Conservation (phyloP, 2,329 filamentous ascomycete genomes). For the Cercospora sesami region DNA sequence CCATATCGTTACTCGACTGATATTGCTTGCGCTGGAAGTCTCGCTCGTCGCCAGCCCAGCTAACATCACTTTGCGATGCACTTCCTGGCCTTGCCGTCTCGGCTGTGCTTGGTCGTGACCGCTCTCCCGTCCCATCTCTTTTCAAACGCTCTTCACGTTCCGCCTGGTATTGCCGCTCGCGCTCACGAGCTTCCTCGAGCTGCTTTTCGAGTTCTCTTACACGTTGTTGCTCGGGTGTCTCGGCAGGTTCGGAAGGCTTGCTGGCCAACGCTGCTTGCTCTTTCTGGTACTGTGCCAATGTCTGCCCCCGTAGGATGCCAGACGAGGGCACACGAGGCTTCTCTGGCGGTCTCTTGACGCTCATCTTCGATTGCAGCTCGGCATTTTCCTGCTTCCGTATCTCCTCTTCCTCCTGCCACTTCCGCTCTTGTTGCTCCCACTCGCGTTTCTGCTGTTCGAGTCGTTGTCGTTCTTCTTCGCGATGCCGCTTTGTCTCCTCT, state of each 20-base stretch:
- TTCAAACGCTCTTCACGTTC: conserved; percentile 58
- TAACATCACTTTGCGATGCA: conserved; percentile 57
- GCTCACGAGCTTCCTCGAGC: conserved; percentile 65
- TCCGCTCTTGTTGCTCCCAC: conserved; percentile 75
- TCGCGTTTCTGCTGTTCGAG: conserved; percentile 68
- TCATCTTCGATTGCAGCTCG: conserved; percentile 65
- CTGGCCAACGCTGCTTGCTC: conserved; percentile 54
- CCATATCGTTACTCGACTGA: conserved; percentile 42
- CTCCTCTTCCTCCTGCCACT: conserved; percentile 77
- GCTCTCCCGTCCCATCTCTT: conserved; percentile 36
- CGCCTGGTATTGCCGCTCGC: conserved; percentile 63
- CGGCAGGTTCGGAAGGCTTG: conserved; percentile 38
- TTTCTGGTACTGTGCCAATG: conserved; percentile 80
- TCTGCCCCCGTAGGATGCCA: conserved; percentile 74
- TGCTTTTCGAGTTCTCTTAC: conserved; percentile 78
- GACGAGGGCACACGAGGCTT: conserved; percentile 44
- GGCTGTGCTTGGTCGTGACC: conserved; percentile 40
- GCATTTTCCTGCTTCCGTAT: conserved; percentile 69
- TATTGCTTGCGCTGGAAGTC: conserved; percentile 63
- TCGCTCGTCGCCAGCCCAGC: conserved; percentile 66
- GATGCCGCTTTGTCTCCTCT: conserved; percentile 60
- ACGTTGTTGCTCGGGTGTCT: conserved; percentile 61
- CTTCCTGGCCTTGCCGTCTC: conserved; percentile 30
- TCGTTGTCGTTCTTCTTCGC: conserved; percentile 60
- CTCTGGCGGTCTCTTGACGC: conserved; percentile 64